Conservation (phyloP, 306 rosid species). For the Cucumis melo region DNA sequence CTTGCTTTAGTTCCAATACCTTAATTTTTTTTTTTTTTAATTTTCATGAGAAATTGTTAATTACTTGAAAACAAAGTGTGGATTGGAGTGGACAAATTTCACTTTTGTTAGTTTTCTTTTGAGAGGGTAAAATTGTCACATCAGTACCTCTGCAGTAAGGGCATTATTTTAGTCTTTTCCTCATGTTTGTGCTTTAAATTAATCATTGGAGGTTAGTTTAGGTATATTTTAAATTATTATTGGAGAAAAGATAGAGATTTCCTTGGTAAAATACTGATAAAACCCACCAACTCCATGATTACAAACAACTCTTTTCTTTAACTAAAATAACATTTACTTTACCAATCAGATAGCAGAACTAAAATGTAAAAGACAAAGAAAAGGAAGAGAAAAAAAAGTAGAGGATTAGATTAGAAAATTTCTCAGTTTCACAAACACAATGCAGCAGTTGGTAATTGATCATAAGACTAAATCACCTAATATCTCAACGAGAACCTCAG, state of each 20-base stretch:
- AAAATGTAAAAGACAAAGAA: neutral
- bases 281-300: neutral
- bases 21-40: too few relatives aligned
- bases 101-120: neutral
- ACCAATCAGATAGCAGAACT: neutral
- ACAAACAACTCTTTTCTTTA: neutral
- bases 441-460: neutral
- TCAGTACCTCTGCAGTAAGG: neutral
- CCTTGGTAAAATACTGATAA: neutral
- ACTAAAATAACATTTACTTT: neutral
- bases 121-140: neutral
- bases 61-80: neutral
- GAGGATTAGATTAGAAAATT: neutral
- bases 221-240: neutral
- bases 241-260: neutral
- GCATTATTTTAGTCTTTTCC: neutral
- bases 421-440: neutral
- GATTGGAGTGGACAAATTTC: neutral
- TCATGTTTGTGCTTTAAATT: neutral
- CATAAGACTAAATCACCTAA: neutral
- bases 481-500: constrained; percentile 4
- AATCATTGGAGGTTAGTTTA: neutral
- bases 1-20: too few relatives aligned
- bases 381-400: neutral
- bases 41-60: neutral